Evolutionary conservation across 129 eudicot species (phyloP).

Genomic region (Lactuca saligna): DNA sequence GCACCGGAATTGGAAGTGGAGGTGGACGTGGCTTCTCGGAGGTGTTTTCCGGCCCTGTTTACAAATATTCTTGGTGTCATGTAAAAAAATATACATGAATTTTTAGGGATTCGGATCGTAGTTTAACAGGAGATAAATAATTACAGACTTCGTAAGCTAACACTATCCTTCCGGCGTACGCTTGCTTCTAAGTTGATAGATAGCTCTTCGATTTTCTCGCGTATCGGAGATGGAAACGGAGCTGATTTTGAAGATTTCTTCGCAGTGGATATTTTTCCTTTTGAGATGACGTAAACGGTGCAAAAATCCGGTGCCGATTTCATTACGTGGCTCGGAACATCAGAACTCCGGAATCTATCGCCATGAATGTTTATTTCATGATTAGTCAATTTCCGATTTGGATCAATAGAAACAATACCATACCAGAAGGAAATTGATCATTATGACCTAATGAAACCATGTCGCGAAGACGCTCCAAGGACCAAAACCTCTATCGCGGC

Average conservation of each 20-base stretch:
- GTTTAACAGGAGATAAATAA: slow-evolving; percentile 5
- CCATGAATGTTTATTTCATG: neutral
- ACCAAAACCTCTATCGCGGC: slow-evolving; percentile 65
- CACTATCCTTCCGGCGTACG: slow-evolving; percentile 29
- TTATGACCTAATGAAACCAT: slow-evolving; percentile 68
- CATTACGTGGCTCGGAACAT: slow-evolving; percentile 56
- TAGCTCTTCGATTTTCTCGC: slow-evolving; percentile 35
- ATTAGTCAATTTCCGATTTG: neutral
- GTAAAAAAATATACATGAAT: neutral
- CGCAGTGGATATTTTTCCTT: slow-evolving; percentile 66
- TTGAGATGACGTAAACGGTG: slow-evolving; percentile 75
- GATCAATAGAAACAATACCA: neutral
- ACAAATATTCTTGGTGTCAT: slow-evolving; percentile 26
- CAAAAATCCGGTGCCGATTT: slow-evolving; percentile 72
- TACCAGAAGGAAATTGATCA: neutral
- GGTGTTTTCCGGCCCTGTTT: slow-evolving; percentile 30
- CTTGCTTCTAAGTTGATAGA: slow-evolving; percentile 15
- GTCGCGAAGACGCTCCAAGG: slow-evolving; percentile 74
- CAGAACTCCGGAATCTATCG: slow-evolving; percentile 56
- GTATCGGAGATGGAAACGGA: slow-evolving; percentile 59
- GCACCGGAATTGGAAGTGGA: slow-evolving; percentile 16
- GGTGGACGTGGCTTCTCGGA: slow-evolving; percentile 14
- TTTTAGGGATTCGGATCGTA: slow-evolving; percentile 3
- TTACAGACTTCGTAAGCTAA: slow-evolving; percentile 37
- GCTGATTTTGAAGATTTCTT: slow-evolving; percentile 54